Evolutionary conservation across 441 rosid species (phyloP).

Genomic region (Jatropha podagrica): DNA sequence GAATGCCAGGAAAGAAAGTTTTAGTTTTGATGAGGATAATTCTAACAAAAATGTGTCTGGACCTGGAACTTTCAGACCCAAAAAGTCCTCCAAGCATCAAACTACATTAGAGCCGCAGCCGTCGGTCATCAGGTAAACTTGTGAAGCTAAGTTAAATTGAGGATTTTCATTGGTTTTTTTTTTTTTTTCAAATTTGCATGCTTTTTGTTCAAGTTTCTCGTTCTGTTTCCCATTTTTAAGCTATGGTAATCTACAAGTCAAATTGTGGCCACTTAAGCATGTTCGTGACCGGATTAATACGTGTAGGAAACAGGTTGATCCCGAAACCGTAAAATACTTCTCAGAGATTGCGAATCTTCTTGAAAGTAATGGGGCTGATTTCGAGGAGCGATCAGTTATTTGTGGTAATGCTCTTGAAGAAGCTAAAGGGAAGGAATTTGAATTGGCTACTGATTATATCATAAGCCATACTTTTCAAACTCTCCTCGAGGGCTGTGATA

Average conservation of each 20-base stretch:
- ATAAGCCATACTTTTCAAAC: constrained; percentile 81
- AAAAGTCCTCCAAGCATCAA: constrained; percentile 37
- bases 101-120: constrained; percentile 42
- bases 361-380: constrained; percentile 70
- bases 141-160: background rate
- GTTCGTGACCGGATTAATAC: constrained; percentile 13
- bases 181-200: background rate
- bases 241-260: background rate
- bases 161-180: background rate
- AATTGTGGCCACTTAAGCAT: background rate
- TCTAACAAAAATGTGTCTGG: constrained; percentile 37
- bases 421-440: constrained; percentile 83
- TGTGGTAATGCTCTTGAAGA: constrained; percentile 92
- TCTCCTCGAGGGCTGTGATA: constrained; percentile 81
- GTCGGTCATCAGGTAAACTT: constrained; percentile 50
- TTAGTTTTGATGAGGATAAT: constrained; percentile 46
- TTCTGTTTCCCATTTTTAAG: background rate
- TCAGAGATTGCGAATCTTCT: constrained; percentile 81
- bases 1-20: constrained; percentile 41
- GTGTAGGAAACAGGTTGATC: constrained; percentile 85
- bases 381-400: constrained; percentile 69
- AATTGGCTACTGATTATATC: constrained; percentile 87
- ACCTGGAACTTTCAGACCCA: constrained; percentile 21
- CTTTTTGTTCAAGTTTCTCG: background rate
- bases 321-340: constrained; percentile 75